Base-by-base conservation (phyloP, 192 early-diverging fungal species). In the Coemansia sp. region DNA sequence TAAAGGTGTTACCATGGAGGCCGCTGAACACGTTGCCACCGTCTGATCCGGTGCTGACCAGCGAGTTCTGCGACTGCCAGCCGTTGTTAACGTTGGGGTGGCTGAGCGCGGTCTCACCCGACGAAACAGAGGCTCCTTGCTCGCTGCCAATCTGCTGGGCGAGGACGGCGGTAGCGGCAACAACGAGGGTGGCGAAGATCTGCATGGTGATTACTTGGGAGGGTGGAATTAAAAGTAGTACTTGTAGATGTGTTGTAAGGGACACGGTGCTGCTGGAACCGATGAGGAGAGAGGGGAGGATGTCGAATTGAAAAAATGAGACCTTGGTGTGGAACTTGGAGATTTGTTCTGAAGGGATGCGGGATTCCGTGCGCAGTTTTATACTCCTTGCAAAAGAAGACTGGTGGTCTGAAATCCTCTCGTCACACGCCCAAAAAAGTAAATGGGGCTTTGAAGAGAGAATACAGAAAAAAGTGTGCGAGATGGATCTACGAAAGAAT, bases 31-130 rank as follows among this genome's bases (percentile, higher is more conserved):
- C 33, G 63, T 72, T 73, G 29, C 67, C 63, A 26, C 70, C 76
- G 35, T 65, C 54, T 22, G 41, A 37, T 21, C 70, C 64, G 21
- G 41, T 53, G 53, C 46, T 56, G 15, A 73, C 36, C 0, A 80
- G 53, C 33, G 76, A 68, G 67, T 69, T 69, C 26, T 63, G 63
- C 19, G 61, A 27, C 67, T 80, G 76, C 50, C 50, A 40, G 29
- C 76, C 76, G 60, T 72, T 73, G 70, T 73, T 80, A 8, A 69
- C 70, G 42, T 80, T 80, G 21, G 76, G 60, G 62, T 66, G 57
- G 70, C 60, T 67, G 37, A 80, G 58, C 3, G 76, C 76, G 41
- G 29, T 63, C 15, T 62, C 60, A 6, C 76, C 76, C 17, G 56
- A 54, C 2, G 70, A 54, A 27, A 69, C 67, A 42, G 18, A 46